Base-by-base conservation (phyloP, 2,329 filamentous ascomycete species). In the Nigrospora sphaerica region DNA sequence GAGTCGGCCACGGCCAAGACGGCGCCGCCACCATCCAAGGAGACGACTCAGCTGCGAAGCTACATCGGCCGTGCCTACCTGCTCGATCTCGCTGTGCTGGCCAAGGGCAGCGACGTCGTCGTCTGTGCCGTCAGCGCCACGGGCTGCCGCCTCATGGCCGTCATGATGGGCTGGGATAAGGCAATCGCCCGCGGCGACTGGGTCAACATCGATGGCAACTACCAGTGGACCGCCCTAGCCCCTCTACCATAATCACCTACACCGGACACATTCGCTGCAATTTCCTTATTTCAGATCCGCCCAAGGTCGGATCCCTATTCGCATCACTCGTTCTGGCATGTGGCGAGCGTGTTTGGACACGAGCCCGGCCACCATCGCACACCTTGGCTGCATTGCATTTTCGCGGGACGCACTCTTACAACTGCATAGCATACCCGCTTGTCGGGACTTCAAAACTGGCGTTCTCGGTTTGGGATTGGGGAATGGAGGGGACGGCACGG, bases 81-180 rank as follows among this genome's bases (percentile, higher is more conserved):
- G 62, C 78, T 95, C 66, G 89, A 95, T 65, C 67, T 95, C 46
- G 81, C 85, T 1, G 84, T 95, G 19, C 69, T 95, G 39, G 79
- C 82, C 0, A 72, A 76, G 28, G 77, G 80, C 14, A 81, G 78
- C 46, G 88, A 93, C 61, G 75, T 72, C 12, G 74, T 93, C 9
- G 76, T 95, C 1, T 95, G 89, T 58, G 86, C 83, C 3, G 83
- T 91, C 19, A 88, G 84, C 55, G 80, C 83, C 32, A 79, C 75
- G 65, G 80, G 80, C 0, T 95, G 89, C 62, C 77, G 87, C 18
- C 58, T 95, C 45, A 62, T 95, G 51, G 89, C 80, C 2, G 87
- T 95, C 36, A 90, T 95, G 83, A 81, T 93, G 81, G 89, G 89
- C 0, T 91, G 87, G 86, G 84, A 91, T 34, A 74, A 72, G 31